phyloP scores from a whole-genome alignment of 768 basidiomycete genomes.

The Hydnomerulius pinastri region DNA sequence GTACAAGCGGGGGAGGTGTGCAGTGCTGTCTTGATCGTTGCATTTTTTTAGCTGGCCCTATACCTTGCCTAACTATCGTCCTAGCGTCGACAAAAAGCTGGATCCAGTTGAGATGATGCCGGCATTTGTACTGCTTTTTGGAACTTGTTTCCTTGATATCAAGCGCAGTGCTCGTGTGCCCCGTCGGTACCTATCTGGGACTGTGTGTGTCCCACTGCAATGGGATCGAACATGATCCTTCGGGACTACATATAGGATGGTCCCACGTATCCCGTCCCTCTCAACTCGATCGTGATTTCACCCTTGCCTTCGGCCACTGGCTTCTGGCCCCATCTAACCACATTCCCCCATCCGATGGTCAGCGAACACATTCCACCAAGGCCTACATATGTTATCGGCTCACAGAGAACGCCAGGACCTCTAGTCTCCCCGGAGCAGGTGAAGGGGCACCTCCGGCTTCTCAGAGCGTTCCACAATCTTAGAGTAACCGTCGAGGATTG shows the following conservation, averaged over 20 bases:
- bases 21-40: neutral
- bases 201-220: conserved; percentile 7
- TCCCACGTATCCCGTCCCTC: conserved; percentile 8
- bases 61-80: neutral
- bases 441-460: conserved; percentile 36
- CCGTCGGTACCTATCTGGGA: neutral
- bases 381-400: conserved; percentile 21
- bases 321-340: neutral
- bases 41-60: neutral
- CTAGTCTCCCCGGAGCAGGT: conserved; percentile 35
- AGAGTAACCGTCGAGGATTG: conserved; percentile 29
- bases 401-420: conserved; percentile 17
- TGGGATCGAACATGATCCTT: conserved; percentile 6
- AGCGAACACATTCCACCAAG: neutral
- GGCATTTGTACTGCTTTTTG: neutral
- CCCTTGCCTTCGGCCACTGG: neutral
- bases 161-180: conserved; percentile 1
- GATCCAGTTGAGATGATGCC: neutral
- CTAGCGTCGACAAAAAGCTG: no score
- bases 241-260: neutral
- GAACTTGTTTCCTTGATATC: neutral
- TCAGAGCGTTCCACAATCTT: conserved; percentile 35
- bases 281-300: neutral
- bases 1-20: no score
- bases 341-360: conserved; percentile 3